Conservation (phyloP, 1,284 basidiomycete species). For the Fomes fomentarius region DNA sequence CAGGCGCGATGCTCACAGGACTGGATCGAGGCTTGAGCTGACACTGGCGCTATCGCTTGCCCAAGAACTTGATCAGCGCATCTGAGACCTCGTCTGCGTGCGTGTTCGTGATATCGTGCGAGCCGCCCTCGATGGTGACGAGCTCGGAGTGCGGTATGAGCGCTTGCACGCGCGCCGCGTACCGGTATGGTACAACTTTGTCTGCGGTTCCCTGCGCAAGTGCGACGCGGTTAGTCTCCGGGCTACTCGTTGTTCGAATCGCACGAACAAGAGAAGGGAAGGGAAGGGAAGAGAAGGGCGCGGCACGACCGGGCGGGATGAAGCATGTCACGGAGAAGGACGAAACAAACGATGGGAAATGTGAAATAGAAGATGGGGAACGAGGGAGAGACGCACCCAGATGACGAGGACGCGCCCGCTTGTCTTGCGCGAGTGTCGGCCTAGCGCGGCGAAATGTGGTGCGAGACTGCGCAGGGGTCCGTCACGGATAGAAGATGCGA, state of each 20-base stretch:
- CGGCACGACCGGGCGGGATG: no score
- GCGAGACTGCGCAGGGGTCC: constrained; percentile 67
- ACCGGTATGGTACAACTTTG: constrained; percentile 62
- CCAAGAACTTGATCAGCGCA: constrained; percentile 44
- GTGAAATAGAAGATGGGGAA: background rate
- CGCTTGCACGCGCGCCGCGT: constrained; percentile 53
- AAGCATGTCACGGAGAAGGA: background rate
- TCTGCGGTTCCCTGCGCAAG: constrained; percentile 64
- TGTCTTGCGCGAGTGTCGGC: constrained; percentile 38
- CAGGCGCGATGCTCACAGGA: no score
- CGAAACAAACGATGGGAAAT: background rate
- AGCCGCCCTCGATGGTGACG: constrained; percentile 59
- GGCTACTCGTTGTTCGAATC: no score
- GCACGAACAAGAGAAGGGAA: no score
- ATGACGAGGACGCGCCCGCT: constrained; percentile 59
- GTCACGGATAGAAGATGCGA: constrained; percentile 74
- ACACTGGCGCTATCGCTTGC: constrained; percentile 1
- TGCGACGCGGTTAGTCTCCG: no score
- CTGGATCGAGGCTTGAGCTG: no score
- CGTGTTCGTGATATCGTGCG: constrained; percentile 66
- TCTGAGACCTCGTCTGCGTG: constrained; percentile 50
- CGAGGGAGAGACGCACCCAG: constrained; percentile 45
- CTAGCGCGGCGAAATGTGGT: constrained; percentile 52
- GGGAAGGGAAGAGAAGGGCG: no score
- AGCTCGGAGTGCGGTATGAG: constrained; percentile 58